Percentiles rank a stretch among this genome's conserved stretches.
Evolutionary conservation across 2,329 filamentous ascomycete species (phyloP).

Genomic region (Nemania sp.): DNA sequence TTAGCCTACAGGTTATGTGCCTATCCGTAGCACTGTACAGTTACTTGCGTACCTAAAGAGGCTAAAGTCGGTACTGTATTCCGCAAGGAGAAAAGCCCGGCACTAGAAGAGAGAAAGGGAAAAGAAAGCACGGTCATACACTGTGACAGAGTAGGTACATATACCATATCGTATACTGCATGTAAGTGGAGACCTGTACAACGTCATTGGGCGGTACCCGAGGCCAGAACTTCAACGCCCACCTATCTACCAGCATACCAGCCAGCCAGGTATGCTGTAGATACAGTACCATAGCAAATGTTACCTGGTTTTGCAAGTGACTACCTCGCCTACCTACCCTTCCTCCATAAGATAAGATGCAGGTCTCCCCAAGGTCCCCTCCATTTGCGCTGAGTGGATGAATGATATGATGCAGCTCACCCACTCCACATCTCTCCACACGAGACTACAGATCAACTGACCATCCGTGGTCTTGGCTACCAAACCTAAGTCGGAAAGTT

Average conservation of each 20-base stretch:
- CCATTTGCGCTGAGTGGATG: neutral
- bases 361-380: neutral
- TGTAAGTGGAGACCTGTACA: conserved; percentile 15
- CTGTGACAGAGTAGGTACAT: too few species aligned
- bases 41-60: neutral
- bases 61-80: neutral
- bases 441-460: too few species aligned
- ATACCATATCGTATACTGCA: neutral
- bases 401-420: neutral
- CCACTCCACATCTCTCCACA: conserved; percentile 12
- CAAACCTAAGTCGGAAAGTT: too few species aligned
- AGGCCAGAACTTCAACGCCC: neutral
- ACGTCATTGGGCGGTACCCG: conserved; percentile 28
- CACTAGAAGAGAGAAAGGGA: too few species aligned
- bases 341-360: neutral
- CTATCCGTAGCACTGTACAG: neutral
- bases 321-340: neutral
- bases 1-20: neutral
- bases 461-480: too few species aligned
- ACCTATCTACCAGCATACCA: too few species aligned
- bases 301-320: too few species aligned
- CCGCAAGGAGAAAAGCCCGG: neutral
- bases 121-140: too few species aligned
- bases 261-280: too few species aligned
- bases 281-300: neutral